These are phyloP conservation scores for Talaromyces sp. DNA, from an alignment of 2,329 filamentous ascomycete genomes.

Conservation along the genomic window DNA sequence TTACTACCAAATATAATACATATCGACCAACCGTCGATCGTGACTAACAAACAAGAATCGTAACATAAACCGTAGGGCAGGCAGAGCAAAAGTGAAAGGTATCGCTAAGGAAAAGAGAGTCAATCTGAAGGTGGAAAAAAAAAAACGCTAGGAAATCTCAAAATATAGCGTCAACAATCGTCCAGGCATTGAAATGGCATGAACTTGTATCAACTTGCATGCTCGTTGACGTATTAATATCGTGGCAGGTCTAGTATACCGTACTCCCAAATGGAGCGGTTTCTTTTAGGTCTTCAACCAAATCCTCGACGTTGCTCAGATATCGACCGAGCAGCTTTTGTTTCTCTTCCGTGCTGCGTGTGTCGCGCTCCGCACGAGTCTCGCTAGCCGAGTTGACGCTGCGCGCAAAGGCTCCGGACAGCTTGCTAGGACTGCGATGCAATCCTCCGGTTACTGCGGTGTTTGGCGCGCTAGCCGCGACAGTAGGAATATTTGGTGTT, in stretches of 20 bases:
- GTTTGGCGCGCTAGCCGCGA: constrained; percentile 31
- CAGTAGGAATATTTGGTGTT: constrained; percentile 42
- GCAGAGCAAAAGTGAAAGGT: background rate
- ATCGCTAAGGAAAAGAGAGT: background rate
- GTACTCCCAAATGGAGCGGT: constrained; percentile 66
- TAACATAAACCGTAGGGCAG: constrained; percentile 7
- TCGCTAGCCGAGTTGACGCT: constrained; percentile 28
- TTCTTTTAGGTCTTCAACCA: constrained; percentile 78
- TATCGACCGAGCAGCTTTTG: constrained; percentile 72
- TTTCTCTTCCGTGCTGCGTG: constrained; percentile 74
- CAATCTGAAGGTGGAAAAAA: background rate
- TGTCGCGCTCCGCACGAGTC: constrained; percentile 34
- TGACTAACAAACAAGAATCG: constrained; percentile 12
- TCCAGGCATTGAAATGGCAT: background rate
- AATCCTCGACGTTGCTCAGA: constrained; percentile 75
- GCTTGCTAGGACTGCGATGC: constrained; percentile 66
- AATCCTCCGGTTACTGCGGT: constrained; percentile 49
- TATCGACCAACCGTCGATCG: background rate
- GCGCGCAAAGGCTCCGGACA: constrained; percentile 54
- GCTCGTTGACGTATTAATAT: background rate
- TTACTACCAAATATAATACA: background rate
- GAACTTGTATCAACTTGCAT: background rate
- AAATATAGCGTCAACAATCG: background rate
- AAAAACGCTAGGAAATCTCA: background rate
- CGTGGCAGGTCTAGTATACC: constrained; percentile 24